These are phyloP conservation scores for Drechslerella coelobrocha DNA, from an alignment of 2,329 filamentous ascomycete genomes.

Conservation along the genomic window DNA sequence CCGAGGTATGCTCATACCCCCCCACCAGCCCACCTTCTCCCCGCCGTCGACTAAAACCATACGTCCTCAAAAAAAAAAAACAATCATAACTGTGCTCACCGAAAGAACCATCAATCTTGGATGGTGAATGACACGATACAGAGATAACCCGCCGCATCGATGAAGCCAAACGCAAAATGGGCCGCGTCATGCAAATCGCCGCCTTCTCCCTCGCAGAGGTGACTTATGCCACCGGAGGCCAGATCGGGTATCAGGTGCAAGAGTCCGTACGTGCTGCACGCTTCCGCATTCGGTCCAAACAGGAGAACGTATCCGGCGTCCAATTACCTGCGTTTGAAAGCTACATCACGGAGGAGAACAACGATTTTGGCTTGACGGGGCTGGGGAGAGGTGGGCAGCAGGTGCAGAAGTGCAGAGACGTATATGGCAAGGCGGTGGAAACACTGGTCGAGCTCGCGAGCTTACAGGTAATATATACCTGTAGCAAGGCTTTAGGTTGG, in stretches of 20 bases:
- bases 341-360: constrained; percentile 84
- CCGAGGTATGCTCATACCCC: constrained; percentile 71
- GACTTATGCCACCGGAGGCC: constrained; percentile 90
- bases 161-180: constrained; percentile 99
- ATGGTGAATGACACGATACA: constrained; percentile 57
- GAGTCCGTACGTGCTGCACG: constrained; percentile 92
- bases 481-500: constrained; percentile 32
- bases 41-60: constrained; percentile 12
- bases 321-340: constrained; percentile 92
- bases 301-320: constrained; percentile 98
- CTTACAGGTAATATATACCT: constrained; percentile 69
- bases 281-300: constrained; percentile 90
- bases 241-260: constrained; percentile 95
- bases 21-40: constrained; percentile 11
- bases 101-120: constrained; percentile 1
- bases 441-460: constrained; percentile 93
- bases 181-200: constrained; percentile 97
- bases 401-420: constrained; percentile 92
- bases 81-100: background rate
- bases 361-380: constrained; percentile 94
- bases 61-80: too few relatives aligned
- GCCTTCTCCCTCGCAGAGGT: constrained; percentile 97
- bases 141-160: constrained; percentile 97
- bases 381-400: constrained; percentile 97
- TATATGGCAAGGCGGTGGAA: constrained; percentile 93